These are phyloP conservation scores for Podosphaera fusca DNA, from an alignment of 2,329 filamentous ascomycete genomes.

Conservation along the genomic window DNA sequence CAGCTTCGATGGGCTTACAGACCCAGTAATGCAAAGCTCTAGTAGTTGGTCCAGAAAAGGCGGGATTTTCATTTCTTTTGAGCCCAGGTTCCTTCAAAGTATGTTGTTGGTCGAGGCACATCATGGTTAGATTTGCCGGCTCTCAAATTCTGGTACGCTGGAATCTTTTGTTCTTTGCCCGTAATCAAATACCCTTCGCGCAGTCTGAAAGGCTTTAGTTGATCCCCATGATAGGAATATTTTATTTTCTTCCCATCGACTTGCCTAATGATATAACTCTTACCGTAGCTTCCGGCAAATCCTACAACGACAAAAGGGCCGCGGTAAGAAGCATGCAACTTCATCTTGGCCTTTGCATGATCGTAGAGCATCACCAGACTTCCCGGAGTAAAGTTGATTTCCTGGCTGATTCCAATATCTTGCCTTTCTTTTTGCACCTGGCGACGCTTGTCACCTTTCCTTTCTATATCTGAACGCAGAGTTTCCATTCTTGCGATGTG, in stretches of 20 bases:
- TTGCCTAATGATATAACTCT: not conserved
- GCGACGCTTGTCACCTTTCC: not conserved
- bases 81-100: not conserved
- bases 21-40: not conserved
- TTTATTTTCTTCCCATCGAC: not conserved
- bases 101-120: not conserved
- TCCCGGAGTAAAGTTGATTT: not conserved
- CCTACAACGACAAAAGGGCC: not conserved
- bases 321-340: not conserved
- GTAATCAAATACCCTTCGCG: not conserved
- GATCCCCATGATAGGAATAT: not conserved
- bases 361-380: not conserved
- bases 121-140: not conserved
- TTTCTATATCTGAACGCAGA: not conserved
- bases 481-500: not conserved
- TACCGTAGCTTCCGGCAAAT: not conserved
- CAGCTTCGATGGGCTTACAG: not conserved
- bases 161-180: not conserved
- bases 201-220: not conserved
- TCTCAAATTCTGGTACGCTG: not conserved
- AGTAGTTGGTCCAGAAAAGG: not conserved
- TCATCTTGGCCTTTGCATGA: not conserved
- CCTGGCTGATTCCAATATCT: not conserved
- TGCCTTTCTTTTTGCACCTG: not conserved
- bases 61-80: not conserved